Evolutionary conservation across 1,284 basidiomycete genomes (phyloP).

Genomic region (Hortiboletus rubellus): DNA sequence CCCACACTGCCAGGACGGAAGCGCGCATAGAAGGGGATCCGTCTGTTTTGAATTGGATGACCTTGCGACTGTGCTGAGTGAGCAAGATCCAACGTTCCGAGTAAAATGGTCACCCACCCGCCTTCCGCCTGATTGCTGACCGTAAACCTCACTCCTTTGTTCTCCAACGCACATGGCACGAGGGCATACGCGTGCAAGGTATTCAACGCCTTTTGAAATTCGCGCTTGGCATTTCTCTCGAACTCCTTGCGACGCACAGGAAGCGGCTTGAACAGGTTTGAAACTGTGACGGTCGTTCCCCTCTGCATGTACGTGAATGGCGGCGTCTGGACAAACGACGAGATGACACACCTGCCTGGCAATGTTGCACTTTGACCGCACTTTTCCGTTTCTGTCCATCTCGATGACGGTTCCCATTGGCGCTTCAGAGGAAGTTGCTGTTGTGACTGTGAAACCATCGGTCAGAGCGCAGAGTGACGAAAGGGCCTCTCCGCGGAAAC

Average conservation of each 20-base stretch:
- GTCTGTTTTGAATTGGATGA: conserved; percentile 72
- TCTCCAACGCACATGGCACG: conserved; percentile 63
- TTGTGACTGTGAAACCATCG: conserved; percentile 69
- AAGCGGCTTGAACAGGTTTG: conserved; percentile 76
- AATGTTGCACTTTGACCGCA: conserved; percentile 54
- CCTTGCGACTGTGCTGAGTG: conserved; percentile 57
- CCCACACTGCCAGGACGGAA: conserved; percentile 82
- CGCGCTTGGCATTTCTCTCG: conserved; percentile 86
- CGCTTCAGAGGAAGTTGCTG: conserved; percentile 67
- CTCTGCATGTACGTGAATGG: conserved; percentile 46
- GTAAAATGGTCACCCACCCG: conserved; percentile 54
- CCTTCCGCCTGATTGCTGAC: conserved; percentile 75
- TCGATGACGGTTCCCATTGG: conserved; percentile 81
- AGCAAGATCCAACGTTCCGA: not conserved
- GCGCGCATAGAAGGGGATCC: conserved; percentile 62
- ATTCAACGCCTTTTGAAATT: conserved; percentile 83
- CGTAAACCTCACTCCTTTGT: conserved; percentile 69
- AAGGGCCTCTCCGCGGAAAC: conserved; percentile 95
- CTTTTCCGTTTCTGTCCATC: conserved; percentile 64
- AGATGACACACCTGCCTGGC: conserved; percentile 67
- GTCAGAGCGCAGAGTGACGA: conserved; percentile 90
- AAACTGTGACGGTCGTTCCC: conserved; percentile 84
- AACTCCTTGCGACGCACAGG: conserved; percentile 94
- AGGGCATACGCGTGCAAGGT: conserved; percentile 91
- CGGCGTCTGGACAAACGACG: not conserved